Evolutionary conservation across 805 yeast genomes (phyloP), one percentile per base, ranked within the genome.

Genomic region (Kazachstania viticola): DNA sequence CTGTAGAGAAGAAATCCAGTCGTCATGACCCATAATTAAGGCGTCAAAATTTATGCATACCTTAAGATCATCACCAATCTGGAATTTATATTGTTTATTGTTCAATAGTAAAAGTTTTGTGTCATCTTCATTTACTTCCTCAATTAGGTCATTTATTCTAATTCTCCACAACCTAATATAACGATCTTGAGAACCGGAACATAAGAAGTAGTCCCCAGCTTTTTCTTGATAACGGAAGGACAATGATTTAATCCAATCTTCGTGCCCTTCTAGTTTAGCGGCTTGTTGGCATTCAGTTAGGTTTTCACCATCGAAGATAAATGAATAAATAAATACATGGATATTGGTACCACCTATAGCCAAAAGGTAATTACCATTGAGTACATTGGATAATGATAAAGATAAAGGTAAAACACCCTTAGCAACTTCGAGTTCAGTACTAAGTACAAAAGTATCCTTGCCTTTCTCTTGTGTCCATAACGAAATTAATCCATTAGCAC

Each of bases 11-110:
- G 88, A 73, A 17, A 93, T 77, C 98, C 98, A 91, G 54, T 91
- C 99, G 52, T 91, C 99, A 56, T 91, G 98, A 6, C 98, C 99
- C 79, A 91, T 78, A 17, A 91, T 73, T 37, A 91, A 69, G 0
- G 98, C 95, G 48, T 93, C 99, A 49, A 87, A 84, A 41, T 73
- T 73, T 31, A 85, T 67, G 4, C 79, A 72, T 36, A 71, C 71
- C 31, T 60, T 53, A 3, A 65, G 45, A 11, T 44, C 45, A 7
- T 42, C 46, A 2, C 42, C 48, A 24, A 68, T 47, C 9, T 48
- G 44, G 40, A 84, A 74, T 38, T 72, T 69, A 53, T 80, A 75
- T 54, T 76, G 80, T 44, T 79, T 84, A 57, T 81, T 83, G 13
- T 79, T 71, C 36, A 81, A 60, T 25, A 76, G 60, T 8, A 64